phyloP scores from a whole-genome alignment of 441 rosid species.

The Kokia cookei region DNA sequence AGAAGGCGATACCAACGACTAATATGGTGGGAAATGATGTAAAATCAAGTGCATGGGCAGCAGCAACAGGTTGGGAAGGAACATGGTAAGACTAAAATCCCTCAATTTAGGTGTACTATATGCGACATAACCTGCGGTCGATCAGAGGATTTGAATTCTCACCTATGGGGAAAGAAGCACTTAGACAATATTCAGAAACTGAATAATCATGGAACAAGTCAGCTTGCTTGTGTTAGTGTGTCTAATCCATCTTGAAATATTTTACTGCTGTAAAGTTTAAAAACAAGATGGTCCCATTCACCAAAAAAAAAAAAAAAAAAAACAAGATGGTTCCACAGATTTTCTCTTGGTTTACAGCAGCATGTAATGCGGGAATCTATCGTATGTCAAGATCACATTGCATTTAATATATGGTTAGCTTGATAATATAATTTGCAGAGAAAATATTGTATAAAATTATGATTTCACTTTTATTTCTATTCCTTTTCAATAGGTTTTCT shows the following conservation, averaged over 20 bases:
- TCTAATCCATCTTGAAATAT: neutral
- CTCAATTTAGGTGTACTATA: conserved; percentile 10
- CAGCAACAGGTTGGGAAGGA: neutral
- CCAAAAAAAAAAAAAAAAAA: too few relatives aligned
- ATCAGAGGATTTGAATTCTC: conserved; percentile 7
- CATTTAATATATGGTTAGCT: neutral
- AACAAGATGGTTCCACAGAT: neutral
- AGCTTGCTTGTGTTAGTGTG: neutral
- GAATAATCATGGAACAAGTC: neutral
- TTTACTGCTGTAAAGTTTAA: neutral
- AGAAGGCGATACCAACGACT: neutral
- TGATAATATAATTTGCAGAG: too few relatives aligned
- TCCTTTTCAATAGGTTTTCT: too few relatives aligned
- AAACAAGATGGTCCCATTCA: neutral
- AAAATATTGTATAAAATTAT: too few relatives aligned
- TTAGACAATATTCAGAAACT: conserved; percentile 3
- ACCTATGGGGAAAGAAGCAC: conserved; percentile 17
- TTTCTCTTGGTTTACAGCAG: neutral
- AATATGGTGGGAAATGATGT: neutral
- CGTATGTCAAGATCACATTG: neutral
- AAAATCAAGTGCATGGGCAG: neutral
- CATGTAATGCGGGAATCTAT: neutral
- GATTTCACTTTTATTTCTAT: too few relatives aligned
- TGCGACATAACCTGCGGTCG: conserved; percentile 18
- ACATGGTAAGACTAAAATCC: neutral